These are phyloP conservation scores for Leptographium radiaticola DNA, from an alignment of 2,329 filamentous ascomycete genomes.

Conservation along the genomic window DNA sequence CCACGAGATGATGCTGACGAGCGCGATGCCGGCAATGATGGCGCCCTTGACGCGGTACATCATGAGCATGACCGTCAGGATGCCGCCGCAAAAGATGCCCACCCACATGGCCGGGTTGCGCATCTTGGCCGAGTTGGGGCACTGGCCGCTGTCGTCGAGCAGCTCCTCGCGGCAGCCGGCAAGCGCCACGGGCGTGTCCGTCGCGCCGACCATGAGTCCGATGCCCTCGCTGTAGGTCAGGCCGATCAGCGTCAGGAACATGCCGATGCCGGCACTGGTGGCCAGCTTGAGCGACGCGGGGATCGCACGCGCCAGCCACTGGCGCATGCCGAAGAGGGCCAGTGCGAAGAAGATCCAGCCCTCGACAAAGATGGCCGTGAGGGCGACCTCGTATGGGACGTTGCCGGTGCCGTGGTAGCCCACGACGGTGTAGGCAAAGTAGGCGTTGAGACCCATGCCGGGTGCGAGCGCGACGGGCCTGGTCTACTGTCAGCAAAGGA, in stretches of 20 bases:
- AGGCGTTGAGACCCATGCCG: conserved; percentile 55
- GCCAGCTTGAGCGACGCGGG: conserved; percentile 51
- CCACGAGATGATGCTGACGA: conserved; percentile 65
- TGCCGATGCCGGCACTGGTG: conserved; percentile 49
- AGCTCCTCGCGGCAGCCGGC: conserved; percentile 55
- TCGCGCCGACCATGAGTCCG: conserved; percentile 55
- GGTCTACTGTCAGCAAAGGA: background rate
- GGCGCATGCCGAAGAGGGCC: conserved; percentile 53
- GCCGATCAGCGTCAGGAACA: conserved; percentile 50
- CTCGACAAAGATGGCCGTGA: conserved; percentile 51
- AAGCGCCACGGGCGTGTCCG: conserved; percentile 58
- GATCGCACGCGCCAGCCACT: conserved; percentile 56
- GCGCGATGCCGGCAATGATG: conserved; percentile 56
- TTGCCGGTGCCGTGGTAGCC: conserved; percentile 44
- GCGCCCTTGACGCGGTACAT: conserved; percentile 62
- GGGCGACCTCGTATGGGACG: conserved; percentile 43
- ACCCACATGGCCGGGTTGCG: conserved; percentile 68
- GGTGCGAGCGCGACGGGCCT: conserved; percentile 28
- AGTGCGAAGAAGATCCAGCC: conserved; percentile 51
- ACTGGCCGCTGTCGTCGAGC: conserved; percentile 23
- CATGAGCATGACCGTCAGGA: conserved; percentile 71
- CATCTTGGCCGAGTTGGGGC: conserved; percentile 40
- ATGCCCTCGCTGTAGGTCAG: conserved; percentile 71
- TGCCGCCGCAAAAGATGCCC: conserved; percentile 65
- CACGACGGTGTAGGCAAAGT: conserved; percentile 54